These are phyloP conservation scores for Aspergillus fructus DNA, from an alignment of 2,329 filamentous ascomycete species.

Conservation along the genomic window DNA sequence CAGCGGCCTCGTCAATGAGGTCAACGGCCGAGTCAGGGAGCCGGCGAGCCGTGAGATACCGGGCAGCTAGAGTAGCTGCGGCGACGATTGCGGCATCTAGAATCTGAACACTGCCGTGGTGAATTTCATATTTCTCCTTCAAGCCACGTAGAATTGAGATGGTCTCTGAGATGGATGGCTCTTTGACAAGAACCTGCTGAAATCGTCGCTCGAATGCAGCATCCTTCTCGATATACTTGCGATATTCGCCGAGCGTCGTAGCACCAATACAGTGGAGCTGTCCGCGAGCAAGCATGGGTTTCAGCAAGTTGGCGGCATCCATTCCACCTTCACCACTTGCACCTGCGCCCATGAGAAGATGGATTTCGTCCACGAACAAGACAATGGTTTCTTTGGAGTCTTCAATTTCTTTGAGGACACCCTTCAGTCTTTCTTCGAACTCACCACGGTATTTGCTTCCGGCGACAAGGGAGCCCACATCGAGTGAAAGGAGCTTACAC, in stretches of 20 bases:
- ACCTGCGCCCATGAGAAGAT: slow-evolving; percentile 96
- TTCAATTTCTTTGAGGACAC: slow-evolving; percentile 93
- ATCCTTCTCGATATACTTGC: slow-evolving; percentile 99
- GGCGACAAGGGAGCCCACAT: slow-evolving; percentile 91
- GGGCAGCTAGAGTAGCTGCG: slow-evolving; percentile 84
- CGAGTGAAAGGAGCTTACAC: slow-evolving; percentile 90
- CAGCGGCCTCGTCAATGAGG: slow-evolving; percentile 91
- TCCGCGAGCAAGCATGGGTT: slow-evolving; percentile 95
- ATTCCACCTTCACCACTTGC: slow-evolving; percentile 94
- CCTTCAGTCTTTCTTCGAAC: slow-evolving; percentile 99
- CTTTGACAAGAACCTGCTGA: slow-evolving; percentile 96
- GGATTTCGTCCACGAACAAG: slow-evolving; percentile 97
- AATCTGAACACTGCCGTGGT: slow-evolving; percentile 90
- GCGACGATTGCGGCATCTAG: slow-evolving; percentile 90
- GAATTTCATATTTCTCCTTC: slow-evolving; percentile 97
- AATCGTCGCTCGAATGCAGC: slow-evolving; percentile 97
- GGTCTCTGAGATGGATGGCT: slow-evolving; percentile 83
- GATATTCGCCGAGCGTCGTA: slow-evolving; percentile 90
- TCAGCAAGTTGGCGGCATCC: slow-evolving; percentile 96
- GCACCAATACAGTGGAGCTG: slow-evolving; percentile 98
- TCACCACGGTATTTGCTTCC: slow-evolving; percentile 98
- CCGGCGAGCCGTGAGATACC: slow-evolving; percentile 86
- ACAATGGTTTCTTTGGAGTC: slow-evolving; percentile 96
- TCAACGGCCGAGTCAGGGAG: slow-evolving; percentile 97
- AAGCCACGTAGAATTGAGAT: slow-evolving; percentile 97